Evolutionary conservation across 768 basidiomycete genomes (phyloP), one percentile per base, ranked within the genome.

Genomic region (Leccinum longicurvipes): DNA sequence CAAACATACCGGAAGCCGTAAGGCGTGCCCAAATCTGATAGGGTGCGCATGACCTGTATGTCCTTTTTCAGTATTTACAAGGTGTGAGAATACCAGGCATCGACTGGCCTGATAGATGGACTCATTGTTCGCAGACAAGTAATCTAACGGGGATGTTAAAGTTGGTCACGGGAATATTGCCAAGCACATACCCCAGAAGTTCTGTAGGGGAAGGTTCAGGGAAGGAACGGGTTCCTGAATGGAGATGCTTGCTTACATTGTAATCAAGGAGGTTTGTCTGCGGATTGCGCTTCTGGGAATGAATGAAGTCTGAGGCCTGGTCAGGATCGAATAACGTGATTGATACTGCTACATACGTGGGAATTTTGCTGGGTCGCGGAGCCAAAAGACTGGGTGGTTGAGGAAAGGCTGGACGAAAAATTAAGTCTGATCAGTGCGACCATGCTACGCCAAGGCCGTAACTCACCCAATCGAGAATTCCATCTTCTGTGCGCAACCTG

Each of bases 11-110:
- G 48, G 55, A 71, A 72, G 66, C 68, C 81, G 74, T 71, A 77
- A 60, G 82, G 82, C 52, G 83, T 82, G n/a, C 79, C 75, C 56
- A 81, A 76, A 64, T 85, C 83, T 8, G 79, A 79, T 58, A 84
- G 67, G 29, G 76, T 67, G 67, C 80, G 79, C 74, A 80, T 74
- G 25, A 74, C 69, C 72, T 74, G 62, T 27, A 53, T n/a, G 39
- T 15, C 5, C 24, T 6, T 34, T 21, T 34, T 57, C 14, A 59
- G 53, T 23, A 46, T 23, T 48, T 15, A 24, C 2, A 41, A 29
- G 8, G 19, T 19, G 19, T 41, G 39, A 29, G 28, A 6, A 9
- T 28, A 42, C 27, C 32, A 45, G 10, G 29, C 21, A 31, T 55
- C 8, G 41, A 34, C 53, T 6, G 10, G 60, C 66, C 63, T 74